Evolutionary conservation across 768 basidiomycete genomes (phyloP), one percentile per base, ranked within the genome.

Genomic region (Mrakia frigida): DNA sequence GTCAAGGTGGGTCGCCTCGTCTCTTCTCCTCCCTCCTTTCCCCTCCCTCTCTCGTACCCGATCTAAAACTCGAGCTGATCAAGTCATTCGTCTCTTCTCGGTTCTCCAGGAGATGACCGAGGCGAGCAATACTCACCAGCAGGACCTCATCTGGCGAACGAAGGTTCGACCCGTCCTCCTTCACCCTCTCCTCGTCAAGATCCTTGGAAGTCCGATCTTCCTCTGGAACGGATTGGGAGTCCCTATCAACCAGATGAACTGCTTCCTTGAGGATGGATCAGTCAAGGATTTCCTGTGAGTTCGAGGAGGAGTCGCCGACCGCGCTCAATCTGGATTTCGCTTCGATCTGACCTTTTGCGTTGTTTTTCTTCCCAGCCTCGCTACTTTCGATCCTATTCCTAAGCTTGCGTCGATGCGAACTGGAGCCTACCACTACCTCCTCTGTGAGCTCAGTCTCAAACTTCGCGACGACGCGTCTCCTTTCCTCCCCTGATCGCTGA

Each of bases 171-270:
- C 89, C 0, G 87, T 91, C 61, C 82, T 92, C 16, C 81, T 91
- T 53, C 88, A 88, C 81, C 85, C 86, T 31, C 75, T 88, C 33
- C 87, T 91, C 70, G 85, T 88, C 67, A 85, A 84, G 25, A 83
- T 90, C 74, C 85, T 86, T 80, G 87, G 84, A 63, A 87, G 86
- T 31, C 83, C 84, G 35, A 78, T 81, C 63, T 73, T 79, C 72
- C 73, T 78, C 78, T 92, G 91, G 91, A 90, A 91, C 80, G 90
- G 91, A 0, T 83, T 92, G 33, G 91, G 91, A 23, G 91, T 92
- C 6, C 91, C 91, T 5, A 83, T 86, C 78, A 90, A 90, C 80
- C 75, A 74, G 73, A 86, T 89, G 77, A 84, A 85, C 75, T 88
- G 89, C 86, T 83, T 90, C 73, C 79, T 89, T 35, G 81, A 83